phyloP scores from a whole-genome alignment of 202 grass and related monocot genomes.

The Hordeum pubiflorum region DNA sequence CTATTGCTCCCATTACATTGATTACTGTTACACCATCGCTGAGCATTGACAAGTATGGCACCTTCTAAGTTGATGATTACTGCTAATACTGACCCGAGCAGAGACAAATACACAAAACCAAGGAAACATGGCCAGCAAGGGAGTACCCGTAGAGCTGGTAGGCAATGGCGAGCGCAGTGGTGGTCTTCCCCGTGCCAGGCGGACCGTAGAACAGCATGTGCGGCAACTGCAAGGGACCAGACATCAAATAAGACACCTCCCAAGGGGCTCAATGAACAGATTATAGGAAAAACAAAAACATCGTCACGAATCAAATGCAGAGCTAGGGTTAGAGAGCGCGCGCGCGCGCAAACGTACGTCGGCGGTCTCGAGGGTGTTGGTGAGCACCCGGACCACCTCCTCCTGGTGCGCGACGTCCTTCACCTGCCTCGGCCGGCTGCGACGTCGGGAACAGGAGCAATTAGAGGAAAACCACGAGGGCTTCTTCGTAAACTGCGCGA shows the following conservation, averaged over 20 bases:
- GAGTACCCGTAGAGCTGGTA: slow-evolving; percentile 87
- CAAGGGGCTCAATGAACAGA: not conserved
- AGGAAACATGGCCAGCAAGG: not conserved
- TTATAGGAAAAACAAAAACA: not conserved
- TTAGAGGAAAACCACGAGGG: not conserved
- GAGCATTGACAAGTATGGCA: not conserved
- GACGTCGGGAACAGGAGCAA: not conserved
- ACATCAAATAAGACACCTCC: slow-evolving; percentile 17
- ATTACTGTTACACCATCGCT: not conserved
- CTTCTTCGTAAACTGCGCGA: not conserved
- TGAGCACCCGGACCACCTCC: slow-evolving; percentile 91
- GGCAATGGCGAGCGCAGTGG: slow-evolving; percentile 80
- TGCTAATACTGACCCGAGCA: not conserved
- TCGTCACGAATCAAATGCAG: not conserved
- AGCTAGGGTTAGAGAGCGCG: slow-evolving; percentile 27
- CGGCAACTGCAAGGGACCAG: slow-evolving; percentile 53
- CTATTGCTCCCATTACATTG: not conserved
- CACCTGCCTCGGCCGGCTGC: slow-evolving; percentile 88
- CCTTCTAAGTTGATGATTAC: not conserved
- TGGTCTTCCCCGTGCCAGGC: slow-evolving; percentile 91
- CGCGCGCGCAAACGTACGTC: slow-evolving; percentile 38
- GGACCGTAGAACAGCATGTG: slow-evolving; percentile 98
- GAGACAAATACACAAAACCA: not conserved
- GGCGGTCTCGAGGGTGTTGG: slow-evolving; percentile 84
- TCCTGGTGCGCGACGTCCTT: slow-evolving; percentile 99